These are phyloP conservation scores for Porphyrellus sp. DNA, from an alignment of 1,284 basidiomycete genomes.

Conservation along the genomic window DNA sequence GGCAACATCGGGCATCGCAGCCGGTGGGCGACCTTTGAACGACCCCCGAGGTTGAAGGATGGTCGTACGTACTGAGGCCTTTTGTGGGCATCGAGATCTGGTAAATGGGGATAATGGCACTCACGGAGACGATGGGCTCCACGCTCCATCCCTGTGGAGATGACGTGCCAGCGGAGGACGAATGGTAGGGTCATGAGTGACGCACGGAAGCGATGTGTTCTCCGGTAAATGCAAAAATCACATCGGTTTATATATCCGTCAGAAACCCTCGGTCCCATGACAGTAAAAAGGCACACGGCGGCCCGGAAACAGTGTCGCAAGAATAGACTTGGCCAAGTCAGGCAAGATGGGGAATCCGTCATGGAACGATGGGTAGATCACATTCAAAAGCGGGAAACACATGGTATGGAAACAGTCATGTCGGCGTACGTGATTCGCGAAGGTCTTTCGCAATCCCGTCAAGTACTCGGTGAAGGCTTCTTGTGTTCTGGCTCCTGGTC, in stretches of 20 bases:
- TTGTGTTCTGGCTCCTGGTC: conserved; percentile 18
- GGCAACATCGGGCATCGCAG: too few relatives aligned
- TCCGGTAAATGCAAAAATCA: neutral
- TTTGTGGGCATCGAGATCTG: neutral
- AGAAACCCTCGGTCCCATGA: conserved; percentile 2
- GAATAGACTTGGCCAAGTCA: conserved; percentile 5
- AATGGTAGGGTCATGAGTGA: conserved; percentile 22
- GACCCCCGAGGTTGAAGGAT: too few relatives aligned
- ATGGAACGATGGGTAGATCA: neutral
- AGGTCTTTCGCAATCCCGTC: conserved; percentile 5
- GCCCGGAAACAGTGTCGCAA: neutral
- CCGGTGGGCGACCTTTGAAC: conserved; percentile 26
- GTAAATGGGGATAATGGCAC: neutral
- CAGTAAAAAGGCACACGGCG: neutral
- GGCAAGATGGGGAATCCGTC: neutral
- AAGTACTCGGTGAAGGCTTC: conserved; percentile 7
- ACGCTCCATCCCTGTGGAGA: too few relatives aligned
- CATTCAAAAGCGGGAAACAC: conserved; percentile 6
- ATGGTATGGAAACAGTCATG: conserved; percentile 2
- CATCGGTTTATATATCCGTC: conserved; percentile 2
- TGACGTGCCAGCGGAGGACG: conserved; percentile 33
- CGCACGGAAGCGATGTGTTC: neutral
- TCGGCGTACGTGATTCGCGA: neutral
- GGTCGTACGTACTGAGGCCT: too few relatives aligned
- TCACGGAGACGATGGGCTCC: conserved; percentile 23